A percentile compares a stretch with the other conserved stretches of the same genome.
These are phyloP conservation scores for Talaromyces wortmannii DNA, from an alignment of 495 filamentous ascomycete species.

Conservation along the genomic window DNA sequence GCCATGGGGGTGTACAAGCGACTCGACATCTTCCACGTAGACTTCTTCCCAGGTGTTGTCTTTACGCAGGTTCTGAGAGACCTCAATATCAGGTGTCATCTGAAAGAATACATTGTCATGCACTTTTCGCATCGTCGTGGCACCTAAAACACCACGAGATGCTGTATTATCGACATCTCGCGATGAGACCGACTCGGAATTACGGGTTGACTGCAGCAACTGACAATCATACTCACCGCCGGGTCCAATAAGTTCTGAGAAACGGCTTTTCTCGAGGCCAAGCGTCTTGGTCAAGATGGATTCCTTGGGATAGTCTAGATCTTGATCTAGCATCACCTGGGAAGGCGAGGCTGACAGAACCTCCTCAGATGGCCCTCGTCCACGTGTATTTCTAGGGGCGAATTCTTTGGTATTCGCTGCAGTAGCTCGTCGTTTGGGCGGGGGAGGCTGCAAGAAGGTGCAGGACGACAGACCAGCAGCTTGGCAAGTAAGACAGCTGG, in stretches of 20 bases:
- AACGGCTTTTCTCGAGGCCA: slow-evolving; percentile 15
- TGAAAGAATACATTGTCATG: slow-evolving; percentile 11
- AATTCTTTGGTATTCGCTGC: neutral
- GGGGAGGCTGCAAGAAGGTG: slow-evolving; percentile 56
- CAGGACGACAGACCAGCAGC: slow-evolving; percentile 51
- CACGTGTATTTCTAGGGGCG: neutral
- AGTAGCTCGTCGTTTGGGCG: slow-evolving; percentile 20
- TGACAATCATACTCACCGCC: slow-evolving; percentile 14
- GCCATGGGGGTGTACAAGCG: slow-evolving; percentile 62
- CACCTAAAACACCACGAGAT: neutral
- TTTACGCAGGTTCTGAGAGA: slow-evolving; percentile 9
- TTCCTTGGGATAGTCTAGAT: slow-evolving; percentile 1
- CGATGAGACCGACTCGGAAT: neutral
- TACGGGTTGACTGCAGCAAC: slow-evolving; percentile 9
- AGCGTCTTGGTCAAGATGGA: slow-evolving; percentile 9
- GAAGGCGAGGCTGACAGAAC: neutral
- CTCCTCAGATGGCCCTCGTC: neutral
- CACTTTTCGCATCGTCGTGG: slow-evolving; percentile 5
- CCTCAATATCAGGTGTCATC: slow-evolving; percentile 10
- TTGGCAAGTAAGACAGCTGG: slow-evolving; percentile 56
- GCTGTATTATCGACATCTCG: neutral
- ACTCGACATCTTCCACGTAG: slow-evolving; percentile 63
- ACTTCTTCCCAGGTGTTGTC: slow-evolving; percentile 30
- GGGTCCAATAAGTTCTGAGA: slow-evolving; percentile 15
- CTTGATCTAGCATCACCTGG: neutral